A percentile compares a stretch with the other conserved stretches of the same genome.
Evolutionary conservation across 2,329 filamentous ascomycete species (phyloP).

Genomic region (Elsinoe perseae): DNA sequence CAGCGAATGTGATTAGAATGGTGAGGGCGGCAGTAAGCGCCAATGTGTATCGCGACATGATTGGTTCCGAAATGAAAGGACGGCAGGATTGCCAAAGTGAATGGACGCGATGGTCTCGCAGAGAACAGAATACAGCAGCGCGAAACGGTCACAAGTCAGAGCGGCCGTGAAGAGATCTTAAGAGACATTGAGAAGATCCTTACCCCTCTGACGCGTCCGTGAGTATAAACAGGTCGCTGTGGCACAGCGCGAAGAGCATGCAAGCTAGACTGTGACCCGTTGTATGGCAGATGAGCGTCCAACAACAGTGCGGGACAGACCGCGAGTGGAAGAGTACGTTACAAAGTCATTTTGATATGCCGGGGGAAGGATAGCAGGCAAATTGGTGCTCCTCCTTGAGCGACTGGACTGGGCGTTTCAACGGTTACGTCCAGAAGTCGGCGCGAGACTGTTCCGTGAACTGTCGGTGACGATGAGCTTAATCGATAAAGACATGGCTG

Average conservation of each 20-base stretch:
- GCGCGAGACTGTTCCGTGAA: constrained; percentile 9
- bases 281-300: constrained; percentile 2
- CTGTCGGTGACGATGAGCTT: constrained; percentile 9
- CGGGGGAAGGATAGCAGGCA: constrained; percentile 6
- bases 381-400: background rate
- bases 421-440: constrained; percentile 14
- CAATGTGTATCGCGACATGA: constrained; percentile 32
- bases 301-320: constrained; percentile 8
- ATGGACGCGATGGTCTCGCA: constrained; percentile 44
- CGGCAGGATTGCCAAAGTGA: constrained; percentile 40
- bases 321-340: constrained; percentile 5
- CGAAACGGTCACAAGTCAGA: constrained; percentile 10
- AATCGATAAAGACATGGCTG: constrained; percentile 5
- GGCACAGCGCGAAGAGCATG: background rate
- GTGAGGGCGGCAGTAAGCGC: constrained; percentile 30
- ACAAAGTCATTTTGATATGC: constrained; percentile 11
- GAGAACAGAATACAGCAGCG: constrained; percentile 12
- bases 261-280: constrained; percentile 9
- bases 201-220: constrained; percentile 15
- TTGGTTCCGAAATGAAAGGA: constrained; percentile 30
- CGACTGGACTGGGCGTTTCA: constrained; percentile 8
- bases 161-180: constrained; percentile 13
- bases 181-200: constrained; percentile 12
- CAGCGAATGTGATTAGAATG: constrained; percentile 29
- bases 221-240: constrained; percentile 3